Evolutionary conservation across 2,329 filamentous ascomycete species (phyloP).

Genomic region (Sporothrix curviconia): DNA sequence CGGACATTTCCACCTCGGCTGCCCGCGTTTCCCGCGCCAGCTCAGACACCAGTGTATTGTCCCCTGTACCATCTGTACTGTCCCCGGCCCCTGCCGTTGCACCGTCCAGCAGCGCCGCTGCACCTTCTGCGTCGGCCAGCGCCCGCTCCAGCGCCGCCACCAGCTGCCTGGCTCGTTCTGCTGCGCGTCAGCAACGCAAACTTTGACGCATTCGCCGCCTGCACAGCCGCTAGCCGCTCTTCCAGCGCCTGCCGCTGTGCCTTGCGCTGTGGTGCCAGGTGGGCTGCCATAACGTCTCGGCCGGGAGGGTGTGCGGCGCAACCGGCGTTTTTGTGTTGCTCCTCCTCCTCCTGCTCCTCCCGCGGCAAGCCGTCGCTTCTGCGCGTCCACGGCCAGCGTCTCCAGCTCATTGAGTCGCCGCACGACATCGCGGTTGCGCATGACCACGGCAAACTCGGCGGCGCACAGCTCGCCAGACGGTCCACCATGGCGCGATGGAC

Average conservation of each 20-base stretch:
- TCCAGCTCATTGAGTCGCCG: constrained; percentile 55
- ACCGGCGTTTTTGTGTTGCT: too few relatives aligned
- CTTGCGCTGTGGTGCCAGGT: constrained; percentile 47
- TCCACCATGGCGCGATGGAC: constrained; percentile 55
- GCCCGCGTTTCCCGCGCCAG: constrained; percentile 44
- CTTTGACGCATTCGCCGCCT: constrained; percentile 50
- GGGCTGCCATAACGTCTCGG: constrained; percentile 46
- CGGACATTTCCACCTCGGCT: constrained; percentile 36
- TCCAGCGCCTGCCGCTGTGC: constrained; percentile 51
- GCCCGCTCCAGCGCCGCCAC: constrained; percentile 44
- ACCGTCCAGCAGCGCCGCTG: constrained; percentile 42
- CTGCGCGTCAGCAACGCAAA: constrained; percentile 47
- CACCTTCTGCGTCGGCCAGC: constrained; percentile 48
- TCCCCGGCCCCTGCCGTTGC: constrained; percentile 13
- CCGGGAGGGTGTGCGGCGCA: constrained; percentile 50
- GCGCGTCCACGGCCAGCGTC: constrained; percentile 46
- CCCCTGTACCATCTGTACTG: neutral
- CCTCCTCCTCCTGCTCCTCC: neutral
- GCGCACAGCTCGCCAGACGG: constrained; percentile 47
- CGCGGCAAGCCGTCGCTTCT: constrained; percentile 30
- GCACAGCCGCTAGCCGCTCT: constrained; percentile 49
- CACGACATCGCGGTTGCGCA: constrained; percentile 46
- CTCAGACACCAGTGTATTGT: constrained; percentile 35
- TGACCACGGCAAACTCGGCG: constrained; percentile 52
- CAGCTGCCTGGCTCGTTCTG: constrained; percentile 47